Conservation (phyloP, 2,329 filamentous ascomycete species). For the Venturia nashicola region DNA sequence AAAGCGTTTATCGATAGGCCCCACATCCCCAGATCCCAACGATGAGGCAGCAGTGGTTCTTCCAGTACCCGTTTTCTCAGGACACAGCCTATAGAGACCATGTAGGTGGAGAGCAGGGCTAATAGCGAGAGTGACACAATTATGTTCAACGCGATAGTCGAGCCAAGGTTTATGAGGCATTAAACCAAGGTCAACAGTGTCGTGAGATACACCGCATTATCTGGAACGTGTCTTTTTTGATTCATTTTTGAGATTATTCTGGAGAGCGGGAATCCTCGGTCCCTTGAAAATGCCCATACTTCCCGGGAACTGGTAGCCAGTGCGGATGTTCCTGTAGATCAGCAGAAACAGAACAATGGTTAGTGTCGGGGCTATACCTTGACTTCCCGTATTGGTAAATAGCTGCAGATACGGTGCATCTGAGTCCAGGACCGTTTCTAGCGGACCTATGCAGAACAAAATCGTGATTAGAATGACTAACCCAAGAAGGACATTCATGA, state of each 20-base stretch:
- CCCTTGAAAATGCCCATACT: slow-evolving; percentile 38
- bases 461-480: slow-evolving; percentile 13
- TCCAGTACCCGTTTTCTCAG: slow-evolving; percentile 15
- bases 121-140: slow-evolving; percentile 23
- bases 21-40: slow-evolving; percentile 26
- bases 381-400: slow-evolving; percentile 29
- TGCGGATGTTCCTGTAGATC: slow-evolving; percentile 26
- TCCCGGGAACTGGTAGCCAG: slow-evolving; percentile 36
- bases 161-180: slow-evolving; percentile 29
- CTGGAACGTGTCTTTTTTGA: slow-evolving; percentile 24
- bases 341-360: slow-evolving; percentile 26
- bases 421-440: slow-evolving; percentile 14
- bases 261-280: slow-evolving; percentile 32
- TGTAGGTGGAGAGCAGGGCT: slow-evolving; percentile 20
- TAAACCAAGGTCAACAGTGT: slow-evolving; percentile 21
- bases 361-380: slow-evolving; percentile 28
- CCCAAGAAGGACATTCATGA: slow-evolving; percentile 21
- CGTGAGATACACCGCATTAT: slow-evolving; percentile 21
- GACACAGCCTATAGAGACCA: slow-evolving; percentile 20
- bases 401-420: slow-evolving; percentile 32
- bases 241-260: slow-evolving; percentile 19
- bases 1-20: slow-evolving; percentile 25
- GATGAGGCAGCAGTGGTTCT: slow-evolving; percentile 16
- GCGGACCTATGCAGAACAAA: slow-evolving; percentile 13
- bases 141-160: slow-evolving; percentile 25